Percentiles rank a stretch among this genome's conserved stretches.
Evolutionary conservation across 441 rosid species (phyloP).

Genomic region (Jatropha podagrica): DNA sequence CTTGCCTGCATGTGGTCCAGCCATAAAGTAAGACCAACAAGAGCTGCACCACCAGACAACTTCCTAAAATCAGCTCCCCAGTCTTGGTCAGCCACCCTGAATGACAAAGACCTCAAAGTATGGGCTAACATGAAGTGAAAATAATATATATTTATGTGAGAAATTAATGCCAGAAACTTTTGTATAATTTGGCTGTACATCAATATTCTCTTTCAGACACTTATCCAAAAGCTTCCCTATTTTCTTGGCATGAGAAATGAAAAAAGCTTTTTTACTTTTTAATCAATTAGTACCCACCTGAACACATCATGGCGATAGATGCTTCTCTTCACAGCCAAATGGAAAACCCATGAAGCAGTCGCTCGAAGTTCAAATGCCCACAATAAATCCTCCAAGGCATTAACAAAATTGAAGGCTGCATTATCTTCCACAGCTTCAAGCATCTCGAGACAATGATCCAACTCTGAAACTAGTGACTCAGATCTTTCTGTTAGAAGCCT

Average conservation of each 20-base stretch:
- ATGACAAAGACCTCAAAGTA: conserved; percentile 27
- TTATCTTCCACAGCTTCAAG: conserved; percentile 68
- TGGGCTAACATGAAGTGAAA: conserved; percentile 11
- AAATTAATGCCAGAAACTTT: conserved; percentile 1
- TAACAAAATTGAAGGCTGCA: conserved; percentile 89
- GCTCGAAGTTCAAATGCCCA: conserved; percentile 97
- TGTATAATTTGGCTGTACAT: neutral
- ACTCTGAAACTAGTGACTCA: conserved; percentile 56
- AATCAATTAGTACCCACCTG: conserved; percentile 49
- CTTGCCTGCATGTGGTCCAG: conserved; percentile 96
- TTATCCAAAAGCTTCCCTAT: neutral
- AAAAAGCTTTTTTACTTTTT: neutral
- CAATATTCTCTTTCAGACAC: no score
- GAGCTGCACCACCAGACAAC: conserved; percentile 95
- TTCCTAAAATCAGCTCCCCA: conserved; percentile 98
- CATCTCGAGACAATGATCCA: conserved; percentile 65
- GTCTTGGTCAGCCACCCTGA: conserved; percentile 92
- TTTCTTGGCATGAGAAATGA: neutral
- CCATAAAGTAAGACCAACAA: conserved; percentile 92
- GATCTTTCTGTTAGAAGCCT: conserved; percentile 76
- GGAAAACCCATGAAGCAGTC: conserved; percentile 92
- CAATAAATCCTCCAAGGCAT: conserved; percentile 79
- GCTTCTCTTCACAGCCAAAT: conserved; percentile 68
- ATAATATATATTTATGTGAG: neutral
- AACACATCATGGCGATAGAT: conserved; percentile 72